Percentiles rank a stretch among this genome's conserved stretches.
phyloP scores from a whole-genome alignment of 73 alveolate genomes.

The Diophrys appendiculata region DNA sequence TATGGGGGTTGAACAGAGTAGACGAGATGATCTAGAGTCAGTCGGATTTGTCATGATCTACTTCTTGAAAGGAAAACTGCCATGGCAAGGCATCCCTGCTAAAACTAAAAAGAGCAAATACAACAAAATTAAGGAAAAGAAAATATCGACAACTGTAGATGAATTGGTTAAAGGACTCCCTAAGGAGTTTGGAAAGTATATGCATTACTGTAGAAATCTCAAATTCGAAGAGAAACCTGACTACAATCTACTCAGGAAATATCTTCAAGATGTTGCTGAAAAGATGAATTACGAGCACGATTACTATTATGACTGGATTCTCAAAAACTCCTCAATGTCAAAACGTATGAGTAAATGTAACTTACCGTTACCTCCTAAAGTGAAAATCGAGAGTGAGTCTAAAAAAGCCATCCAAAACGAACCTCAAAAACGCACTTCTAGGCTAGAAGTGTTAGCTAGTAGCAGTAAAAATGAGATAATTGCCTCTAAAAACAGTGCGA shows the following conservation, averaged over 20 bases:
- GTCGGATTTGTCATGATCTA: slow-evolving; percentile 82
- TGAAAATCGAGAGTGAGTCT: slow-evolving; percentile 3
- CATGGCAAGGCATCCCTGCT: slow-evolving; percentile 90
- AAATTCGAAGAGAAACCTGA: slow-evolving; percentile 94
- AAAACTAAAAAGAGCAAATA: slow-evolving; percentile 82
- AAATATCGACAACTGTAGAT: slow-evolving; percentile 73
- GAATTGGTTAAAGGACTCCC: slow-evolving; percentile 75
- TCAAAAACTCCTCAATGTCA: slow-evolving; percentile 21
- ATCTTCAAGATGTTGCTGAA: slow-evolving; percentile 76
- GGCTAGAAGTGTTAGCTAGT: background rate
- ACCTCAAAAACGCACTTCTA: background rate
- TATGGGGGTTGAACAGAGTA: slow-evolving; percentile 80
- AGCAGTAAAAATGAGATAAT: background rate
- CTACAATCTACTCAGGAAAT: slow-evolving; percentile 76
- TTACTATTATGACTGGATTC: slow-evolving; percentile 77
- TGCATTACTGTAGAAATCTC: slow-evolving; percentile 73
- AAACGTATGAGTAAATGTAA: slow-evolving; percentile 5
- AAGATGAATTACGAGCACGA: slow-evolving; percentile 72
- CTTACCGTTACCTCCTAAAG: slow-evolving; percentile 15
- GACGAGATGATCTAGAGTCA: slow-evolving; percentile 90
- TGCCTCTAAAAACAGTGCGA: background rate
- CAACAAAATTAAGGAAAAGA: slow-evolving; percentile 71
- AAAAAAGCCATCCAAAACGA: background rate
- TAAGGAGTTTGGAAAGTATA: slow-evolving; percentile 70
- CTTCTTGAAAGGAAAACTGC: slow-evolving; percentile 85